phyloP scores from a whole-genome alignment of 352 stramenopile genomes.

The Phytophthora idaei region DNA sequence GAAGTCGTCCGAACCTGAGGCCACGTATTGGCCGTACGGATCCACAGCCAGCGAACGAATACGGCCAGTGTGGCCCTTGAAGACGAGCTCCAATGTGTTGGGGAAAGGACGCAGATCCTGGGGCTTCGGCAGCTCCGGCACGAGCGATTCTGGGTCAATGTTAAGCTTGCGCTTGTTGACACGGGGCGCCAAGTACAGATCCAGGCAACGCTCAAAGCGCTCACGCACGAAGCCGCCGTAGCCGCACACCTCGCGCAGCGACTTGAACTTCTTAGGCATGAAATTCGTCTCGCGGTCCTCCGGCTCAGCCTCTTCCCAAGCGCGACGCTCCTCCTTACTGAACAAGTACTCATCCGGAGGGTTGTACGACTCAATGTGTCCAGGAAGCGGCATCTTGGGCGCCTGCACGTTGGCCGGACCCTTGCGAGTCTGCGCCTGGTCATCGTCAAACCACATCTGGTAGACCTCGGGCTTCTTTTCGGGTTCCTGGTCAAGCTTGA shows the following conservation, averaged over 20 bases:
- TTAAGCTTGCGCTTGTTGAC: constrained; percentile 96
- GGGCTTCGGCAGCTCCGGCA: constrained; percentile 96
- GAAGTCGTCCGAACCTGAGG: constrained; percentile 95
- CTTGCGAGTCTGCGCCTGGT: constrained; percentile 89
- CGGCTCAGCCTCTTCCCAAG: constrained; percentile 95
- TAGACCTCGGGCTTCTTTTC: constrained; percentile 93
- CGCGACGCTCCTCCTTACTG: constrained; percentile 95
- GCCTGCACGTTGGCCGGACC: constrained; percentile 96
- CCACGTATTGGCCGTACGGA: constrained; percentile 97
- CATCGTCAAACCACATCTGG: constrained; percentile 93
- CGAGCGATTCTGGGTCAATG: constrained; percentile 97
- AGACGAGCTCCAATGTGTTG: constrained; percentile 91
- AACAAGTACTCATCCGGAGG: constrained; percentile 99
- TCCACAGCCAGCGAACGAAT: constrained; percentile 95
- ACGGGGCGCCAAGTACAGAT: constrained; percentile 98
- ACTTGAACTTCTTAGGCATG: constrained; percentile 97
- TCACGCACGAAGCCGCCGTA: constrained; percentile 98
- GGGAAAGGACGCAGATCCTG: constrained; percentile 98
- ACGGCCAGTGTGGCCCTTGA: constrained; percentile 88
- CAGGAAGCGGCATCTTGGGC: constrained; percentile 97
- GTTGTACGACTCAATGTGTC: constrained; percentile 99
- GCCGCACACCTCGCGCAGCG: constrained; percentile 94
- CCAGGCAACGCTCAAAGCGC: constrained; percentile 99
- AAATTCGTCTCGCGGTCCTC: constrained; percentile 97
- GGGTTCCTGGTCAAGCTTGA: constrained; percentile 91